Evolutionary conservation across 2,329 filamentous ascomycete genomes (phyloP).

Genomic region (Hymenoscyphus scutula): DNA sequence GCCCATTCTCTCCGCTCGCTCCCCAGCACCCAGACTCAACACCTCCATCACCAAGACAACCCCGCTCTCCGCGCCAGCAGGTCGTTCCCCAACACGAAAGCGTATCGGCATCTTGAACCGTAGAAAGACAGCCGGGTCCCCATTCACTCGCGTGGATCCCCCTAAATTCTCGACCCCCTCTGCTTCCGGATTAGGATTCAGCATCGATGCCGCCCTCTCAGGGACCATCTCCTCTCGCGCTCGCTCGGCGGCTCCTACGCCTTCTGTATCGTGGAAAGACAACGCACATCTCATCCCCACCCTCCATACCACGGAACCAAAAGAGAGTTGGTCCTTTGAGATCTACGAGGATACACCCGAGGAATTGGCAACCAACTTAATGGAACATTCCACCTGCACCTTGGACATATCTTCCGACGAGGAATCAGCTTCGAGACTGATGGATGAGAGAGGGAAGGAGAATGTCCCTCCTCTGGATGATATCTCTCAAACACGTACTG

Average conservation of each 20-base stretch:
- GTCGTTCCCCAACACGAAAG: constrained; percentile 78
- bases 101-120: constrained; percentile 67
- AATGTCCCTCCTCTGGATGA: constrained; percentile 78
- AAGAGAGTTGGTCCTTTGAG: constrained; percentile 82
- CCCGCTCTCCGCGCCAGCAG: constrained; percentile 66
- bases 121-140: constrained; percentile 57
- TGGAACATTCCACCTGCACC: constrained; percentile 84
- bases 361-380: constrained; percentile 86
- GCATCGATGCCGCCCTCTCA: constrained; percentile 78
- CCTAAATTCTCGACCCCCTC: constrained; percentile 54
- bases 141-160: constrained; percentile 68
- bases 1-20: constrained; percentile 51
- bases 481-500: constrained; percentile 52
- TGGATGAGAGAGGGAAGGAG: constrained; percentile 77
- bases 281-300: constrained; percentile 22
- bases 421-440: constrained; percentile 54
- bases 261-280: constrained; percentile 16
- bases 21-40: constrained; percentile 48
- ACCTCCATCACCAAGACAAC: constrained; percentile 46
- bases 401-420: constrained; percentile 91
- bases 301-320: constrained; percentile 48
- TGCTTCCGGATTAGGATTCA: too few species aligned
- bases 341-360: constrained; percentile 92
- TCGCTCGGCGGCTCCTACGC: constrained; percentile 29
- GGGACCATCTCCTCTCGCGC: constrained; percentile 67